Base-by-base conservation (phyloP, 371 early-diverging fungal genomes). In the Mucor saturninus region DNA sequence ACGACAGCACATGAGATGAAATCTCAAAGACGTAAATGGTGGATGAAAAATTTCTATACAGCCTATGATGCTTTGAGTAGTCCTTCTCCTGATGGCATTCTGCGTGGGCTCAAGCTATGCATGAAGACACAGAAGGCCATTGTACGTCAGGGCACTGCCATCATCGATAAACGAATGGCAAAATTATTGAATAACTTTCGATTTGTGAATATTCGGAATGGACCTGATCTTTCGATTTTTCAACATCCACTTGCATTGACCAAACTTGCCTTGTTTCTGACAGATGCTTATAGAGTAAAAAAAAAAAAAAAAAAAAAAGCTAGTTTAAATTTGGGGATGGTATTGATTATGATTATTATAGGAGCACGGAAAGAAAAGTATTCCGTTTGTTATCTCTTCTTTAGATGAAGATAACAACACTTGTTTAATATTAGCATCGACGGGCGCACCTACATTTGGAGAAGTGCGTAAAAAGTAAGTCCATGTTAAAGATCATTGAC, bases 41-140 rank as follows among this genome's bases (percentile, higher is more conserved):
- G 93, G 92, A 76, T 90, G 68, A 67, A 71, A 9, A 91, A 92
- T 52, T 96, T 95, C 70, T 96, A 85, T 72, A 80, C 87, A 1
- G 95, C 94, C 1, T 94, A 90, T 64, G 97, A 97, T 71, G 90
- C 96, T 4, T 74, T 95, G 13, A 82, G 83, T 28, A 75, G 68
- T 71, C 79, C 75, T 37, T 64, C 59, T 1, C 76, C 84, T 29
- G 80, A 81, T 1, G 65, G 79, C 10, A 61, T 95, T 6, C 72
- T 76, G 11, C 81, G 79, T 38, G 96, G 97, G 7, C 80, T 95
- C 31, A 71, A 74, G 15, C 65, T 89, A 4, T 89, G 93, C 15
- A 91, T 89, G 86, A 79, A 87, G 58, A 82, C 90, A 40, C 96
- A 95, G 68, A 75, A 79, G 28, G 83, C 84, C 0, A 81, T 95